Percentiles rank a stretch among this genome's conserved stretches.
Evolutionary conservation across 768 basidiomycete genomes (phyloP).

Genomic region (Mycena crocata): DNA sequence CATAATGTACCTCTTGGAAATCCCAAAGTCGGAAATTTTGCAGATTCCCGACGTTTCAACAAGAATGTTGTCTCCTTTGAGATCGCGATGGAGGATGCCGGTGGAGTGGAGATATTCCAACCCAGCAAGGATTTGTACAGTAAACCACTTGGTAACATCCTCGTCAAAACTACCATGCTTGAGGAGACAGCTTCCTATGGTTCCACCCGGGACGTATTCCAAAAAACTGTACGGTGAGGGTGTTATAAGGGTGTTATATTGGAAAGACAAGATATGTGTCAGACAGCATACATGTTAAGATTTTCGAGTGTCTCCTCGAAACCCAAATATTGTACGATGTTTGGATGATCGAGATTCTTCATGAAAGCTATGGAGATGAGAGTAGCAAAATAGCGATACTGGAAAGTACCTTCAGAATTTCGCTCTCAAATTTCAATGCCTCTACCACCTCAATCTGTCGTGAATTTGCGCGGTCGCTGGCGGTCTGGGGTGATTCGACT

Average conservation of each 20-base stretch:
- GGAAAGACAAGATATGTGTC: neutral
- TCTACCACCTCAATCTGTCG: constrained; percentile 78
- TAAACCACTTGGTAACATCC: constrained; percentile 87
- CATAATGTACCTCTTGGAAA: no score
- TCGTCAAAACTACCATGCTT: constrained; percentile 87
- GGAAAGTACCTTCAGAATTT: constrained; percentile 54
- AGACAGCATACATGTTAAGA: constrained; percentile 74
- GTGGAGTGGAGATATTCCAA: constrained; percentile 88
- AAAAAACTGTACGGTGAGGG: constrained; percentile 79
- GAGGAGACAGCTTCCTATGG: constrained; percentile 80
- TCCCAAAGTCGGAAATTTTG: constrained; percentile 97
- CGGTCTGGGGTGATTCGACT: constrained; percentile 85
- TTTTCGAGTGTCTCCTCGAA: constrained; percentile 80
- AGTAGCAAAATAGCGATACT: neutral
- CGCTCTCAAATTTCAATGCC: constrained; percentile 87
- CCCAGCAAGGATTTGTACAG: constrained; percentile 86
- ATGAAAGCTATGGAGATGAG: constrained; percentile 42
- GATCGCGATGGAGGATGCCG: constrained; percentile 89
- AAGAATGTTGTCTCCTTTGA: constrained; percentile 95
- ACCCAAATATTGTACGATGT: constrained; percentile 94
- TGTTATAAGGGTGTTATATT: neutral
- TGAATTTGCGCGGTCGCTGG: constrained; percentile 74
- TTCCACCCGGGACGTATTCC: constrained; percentile 97
- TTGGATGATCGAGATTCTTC: constrained; percentile 88
- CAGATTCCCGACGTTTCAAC: constrained; percentile 87